Evolutionary conservation across 2,329 filamentous ascomycete species (phyloP), one percentile per base, ranked within the genome.

Genomic region (Phialophora chinensis): DNA sequence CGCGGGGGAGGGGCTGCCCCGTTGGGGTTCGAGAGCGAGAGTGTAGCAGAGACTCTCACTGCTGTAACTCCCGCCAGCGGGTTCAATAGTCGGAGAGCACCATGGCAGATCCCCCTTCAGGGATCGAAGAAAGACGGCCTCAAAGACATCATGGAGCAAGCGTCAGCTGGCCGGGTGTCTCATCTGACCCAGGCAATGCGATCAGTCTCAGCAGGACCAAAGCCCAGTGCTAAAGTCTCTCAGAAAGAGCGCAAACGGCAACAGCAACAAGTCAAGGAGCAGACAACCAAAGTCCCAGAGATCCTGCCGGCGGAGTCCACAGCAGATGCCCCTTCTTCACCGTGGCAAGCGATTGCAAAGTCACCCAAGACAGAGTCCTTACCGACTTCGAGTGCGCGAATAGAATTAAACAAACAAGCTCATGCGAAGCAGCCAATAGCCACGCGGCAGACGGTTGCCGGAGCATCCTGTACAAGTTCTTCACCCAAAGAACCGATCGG

Each of bases 231-330:
- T 0, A 97, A 91, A 75, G 79, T 96, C 71, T 97, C 93, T 0
- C 95, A 98, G 73, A 96, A 95, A 75, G 93, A 97, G 77, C 88
- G 93, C 25, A 98, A 97, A 91, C 87, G 75, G 70, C 87, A 92
- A 73, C 90, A 92, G 73, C 84, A 87, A 68, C 87, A 91, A 73
- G 73, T 79, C 63, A 78, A 80, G 80, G 84, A 79, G 47, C 74
- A 74, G 65, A 68, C 76, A 66, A 74, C 70, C 58, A 75, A 76
- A 60, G 81, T 77, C 62, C 77, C 79, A 63, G 70, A 73, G 12
- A 14, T 42, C 5, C 52, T 38, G 7, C 50, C 62, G 2, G 47
- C 35, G 25, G 66, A 61, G 2, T 27, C 56, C 2, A 20, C 23
- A 11, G 35, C 53, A 42, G 60, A 56, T n/a, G 69, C 71, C 57